These are phyloP conservation scores for Jamesozyma jinghongensis DNA, from an alignment of 805 yeast species.

Conservation along the genomic window DNA sequence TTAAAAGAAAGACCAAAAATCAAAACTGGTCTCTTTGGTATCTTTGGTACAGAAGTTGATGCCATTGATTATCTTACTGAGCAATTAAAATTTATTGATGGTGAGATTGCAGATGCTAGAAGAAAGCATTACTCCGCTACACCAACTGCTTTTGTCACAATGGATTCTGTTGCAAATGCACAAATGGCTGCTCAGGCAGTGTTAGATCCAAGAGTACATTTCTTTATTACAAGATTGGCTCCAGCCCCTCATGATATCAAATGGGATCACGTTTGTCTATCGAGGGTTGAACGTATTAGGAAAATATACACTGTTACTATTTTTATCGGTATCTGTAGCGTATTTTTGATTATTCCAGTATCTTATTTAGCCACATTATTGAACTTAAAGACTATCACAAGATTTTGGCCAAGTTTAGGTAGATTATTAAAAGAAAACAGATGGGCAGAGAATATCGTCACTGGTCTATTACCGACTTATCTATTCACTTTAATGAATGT, in stretches of 20 bases:
- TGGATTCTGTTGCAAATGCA: conserved; percentile 92
- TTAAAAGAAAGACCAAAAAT: conserved; percentile 51
- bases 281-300: conserved; percentile 59
- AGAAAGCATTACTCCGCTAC: conserved; percentile 67
- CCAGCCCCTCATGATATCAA: conserved; percentile 95
- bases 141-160: conserved; percentile 86
- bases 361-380: conserved; percentile 75
- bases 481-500: conserved; percentile 78
- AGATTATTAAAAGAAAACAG: conserved; percentile 50
- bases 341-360: conserved; percentile 74
- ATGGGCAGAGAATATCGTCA: conserved; percentile 71
- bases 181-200: conserved; percentile 96
- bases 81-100: conserved; percentile 59
- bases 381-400: conserved; percentile 66
- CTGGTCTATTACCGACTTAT: conserved; percentile 87
- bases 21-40: conserved; percentile 50
- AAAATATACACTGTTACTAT: conserved; percentile 37
- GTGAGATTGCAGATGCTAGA: conserved; percentile 57
- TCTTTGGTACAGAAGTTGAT: conserved; percentile 64
- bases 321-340: conserved; percentile 42
- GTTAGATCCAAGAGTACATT: conserved; percentile 79
- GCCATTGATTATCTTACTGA: conserved; percentile 71
- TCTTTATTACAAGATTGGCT: conserved; percentile 71
- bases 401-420: conserved; percentile 78
- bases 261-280: conserved; percentile 83